phyloP scores from a whole-genome alignment of 2,329 filamentous ascomycete species.

The Leptographium galeiforme region DNA sequence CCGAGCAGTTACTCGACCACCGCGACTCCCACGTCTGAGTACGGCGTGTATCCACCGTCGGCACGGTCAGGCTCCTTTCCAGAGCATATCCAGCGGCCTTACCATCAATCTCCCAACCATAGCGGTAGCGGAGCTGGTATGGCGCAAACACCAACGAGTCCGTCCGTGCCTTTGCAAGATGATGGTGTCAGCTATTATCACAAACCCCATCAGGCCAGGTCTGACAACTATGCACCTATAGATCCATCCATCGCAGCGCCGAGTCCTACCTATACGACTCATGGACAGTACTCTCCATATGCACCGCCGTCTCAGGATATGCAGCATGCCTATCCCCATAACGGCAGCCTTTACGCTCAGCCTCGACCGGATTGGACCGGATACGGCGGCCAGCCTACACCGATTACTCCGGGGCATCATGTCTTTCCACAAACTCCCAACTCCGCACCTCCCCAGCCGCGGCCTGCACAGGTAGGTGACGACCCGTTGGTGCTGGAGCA shows the following conservation, averaged over 20 bases:
- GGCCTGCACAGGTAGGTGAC: slow-evolving; percentile 46
- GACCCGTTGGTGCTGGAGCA: no score
- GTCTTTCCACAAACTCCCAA: slow-evolving; percentile 44
- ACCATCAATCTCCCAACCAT: slow-evolving; percentile 64
- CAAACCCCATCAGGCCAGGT: slow-evolving; percentile 59
- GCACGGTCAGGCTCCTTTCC: slow-evolving; percentile 76
- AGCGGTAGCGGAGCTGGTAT: slow-evolving; percentile 71
- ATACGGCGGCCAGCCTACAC: slow-evolving; percentile 43
- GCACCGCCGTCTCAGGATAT: slow-evolving; percentile 72
- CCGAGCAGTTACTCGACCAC: slow-evolving; percentile 53
- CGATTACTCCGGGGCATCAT: slow-evolving; percentile 36
- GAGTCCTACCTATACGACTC: slow-evolving; percentile 66
- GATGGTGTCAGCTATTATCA: slow-evolving; percentile 62
- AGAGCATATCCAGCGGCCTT: slow-evolving; percentile 75
- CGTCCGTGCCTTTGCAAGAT: slow-evolving; percentile 83
- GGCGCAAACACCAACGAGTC: slow-evolving; percentile 95
- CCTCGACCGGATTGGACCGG: slow-evolving; percentile 62
- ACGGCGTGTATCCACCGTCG: slow-evolving; percentile 61
- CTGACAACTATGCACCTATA: slow-evolving; percentile 97
- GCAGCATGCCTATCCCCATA: slow-evolving; percentile 60
- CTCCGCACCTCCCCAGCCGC: slow-evolving; percentile 38
- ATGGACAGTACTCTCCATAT: slow-evolving; percentile 77
- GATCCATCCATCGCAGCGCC: slow-evolving; percentile 93
- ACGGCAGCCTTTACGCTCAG: slow-evolving; percentile 51
- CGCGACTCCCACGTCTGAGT: slow-evolving; percentile 79